Evolutionary conservation across 192 early-diverging fungal species (phyloP).

Genomic region (Backusella australiensis): DNA sequence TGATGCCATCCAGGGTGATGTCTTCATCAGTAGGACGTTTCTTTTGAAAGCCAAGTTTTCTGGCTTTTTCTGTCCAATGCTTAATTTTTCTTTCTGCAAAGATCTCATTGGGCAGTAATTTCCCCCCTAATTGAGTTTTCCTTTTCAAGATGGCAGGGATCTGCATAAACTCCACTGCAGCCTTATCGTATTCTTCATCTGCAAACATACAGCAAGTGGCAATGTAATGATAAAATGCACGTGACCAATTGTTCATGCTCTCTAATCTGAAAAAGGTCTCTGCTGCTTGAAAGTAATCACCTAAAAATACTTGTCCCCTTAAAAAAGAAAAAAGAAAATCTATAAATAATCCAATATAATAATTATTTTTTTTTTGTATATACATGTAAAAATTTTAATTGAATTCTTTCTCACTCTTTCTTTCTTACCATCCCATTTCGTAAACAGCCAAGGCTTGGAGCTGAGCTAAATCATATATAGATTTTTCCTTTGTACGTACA

Average conservation of each 20-base stretch:
- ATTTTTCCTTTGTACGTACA: constrained; percentile 3
- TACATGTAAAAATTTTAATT: background rate
- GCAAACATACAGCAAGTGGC: constrained; percentile 39
- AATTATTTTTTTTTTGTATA: too few species aligned
- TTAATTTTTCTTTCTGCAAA: constrained; percentile 34
- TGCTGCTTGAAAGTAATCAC: constrained; percentile 38
- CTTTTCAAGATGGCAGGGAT: constrained; percentile 24
- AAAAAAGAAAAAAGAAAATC: background rate
- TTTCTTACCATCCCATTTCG: constrained; percentile 35
- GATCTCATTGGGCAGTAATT: constrained; percentile 32
- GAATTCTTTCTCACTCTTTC: background rate
- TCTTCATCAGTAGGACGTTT: background rate
- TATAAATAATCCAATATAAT: too few species aligned
- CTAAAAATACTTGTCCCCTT: constrained; percentile 36
- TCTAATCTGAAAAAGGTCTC: constrained; percentile 36
- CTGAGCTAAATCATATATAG: constrained; percentile 23
- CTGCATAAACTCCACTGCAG: constrained; percentile 32
- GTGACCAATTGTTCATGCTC: constrained; percentile 40
- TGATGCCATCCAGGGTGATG: constrained; percentile 15
- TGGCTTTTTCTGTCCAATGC: constrained; percentile 21
- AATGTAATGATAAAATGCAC: constrained; percentile 41
- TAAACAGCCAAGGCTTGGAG: constrained; percentile 31
- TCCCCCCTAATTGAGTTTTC: constrained; percentile 6
- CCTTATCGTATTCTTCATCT: constrained; percentile 35
- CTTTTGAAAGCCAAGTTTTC: background rate